These are phyloP conservation scores for Aureobasidium pullulans DNA, from an alignment of 2,329 filamentous ascomycete genomes.

Conservation along the genomic window DNA sequence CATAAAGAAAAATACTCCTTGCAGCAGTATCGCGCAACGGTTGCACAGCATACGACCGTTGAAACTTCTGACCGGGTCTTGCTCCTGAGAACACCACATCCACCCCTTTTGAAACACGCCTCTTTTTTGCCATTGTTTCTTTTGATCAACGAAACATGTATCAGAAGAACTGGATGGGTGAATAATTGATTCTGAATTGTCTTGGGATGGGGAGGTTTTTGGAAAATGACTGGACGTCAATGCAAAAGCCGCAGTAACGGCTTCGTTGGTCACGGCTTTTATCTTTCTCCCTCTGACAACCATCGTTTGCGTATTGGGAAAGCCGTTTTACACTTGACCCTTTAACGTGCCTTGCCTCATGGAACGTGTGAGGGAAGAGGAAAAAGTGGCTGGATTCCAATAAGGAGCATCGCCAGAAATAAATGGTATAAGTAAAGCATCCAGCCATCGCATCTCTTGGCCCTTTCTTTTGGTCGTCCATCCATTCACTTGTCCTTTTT, in stretches of 20 bases:
- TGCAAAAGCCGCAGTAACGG: conserved; percentile 7
- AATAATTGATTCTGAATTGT: not conserved
- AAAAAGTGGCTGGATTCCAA: conserved; percentile 10
- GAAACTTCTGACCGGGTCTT: conserved; percentile 7
- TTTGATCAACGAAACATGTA: not conserved
- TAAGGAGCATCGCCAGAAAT: not conserved
- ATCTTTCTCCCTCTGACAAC: conserved; percentile 5
- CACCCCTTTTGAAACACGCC: conserved; percentile 10
- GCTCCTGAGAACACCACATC: conserved; percentile 8
- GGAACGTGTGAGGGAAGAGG: not conserved
- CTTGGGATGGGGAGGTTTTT: not conserved
- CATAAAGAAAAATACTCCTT: not conserved
- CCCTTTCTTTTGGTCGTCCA: conserved; percentile 7
- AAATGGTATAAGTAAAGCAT: conserved; percentile 11
- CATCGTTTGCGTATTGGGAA: conserved; percentile 9
- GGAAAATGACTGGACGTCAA: not conserved
- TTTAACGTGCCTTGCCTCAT: conserved; percentile 8
- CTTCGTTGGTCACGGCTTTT: conserved; percentile 4
- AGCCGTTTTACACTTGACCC: conserved; percentile 10
- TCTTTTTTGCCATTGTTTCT: not conserved
- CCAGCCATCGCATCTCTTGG: conserved; percentile 2
- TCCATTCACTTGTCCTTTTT: conserved; percentile 5
- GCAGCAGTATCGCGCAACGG: conserved; percentile 10
- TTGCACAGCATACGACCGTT: conserved; percentile 13
- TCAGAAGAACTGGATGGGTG: not conserved